These are phyloP conservation scores for Russula ochroleuca DNA, from an alignment of 768 basidiomycete genomes.

Conservation along the genomic window DNA sequence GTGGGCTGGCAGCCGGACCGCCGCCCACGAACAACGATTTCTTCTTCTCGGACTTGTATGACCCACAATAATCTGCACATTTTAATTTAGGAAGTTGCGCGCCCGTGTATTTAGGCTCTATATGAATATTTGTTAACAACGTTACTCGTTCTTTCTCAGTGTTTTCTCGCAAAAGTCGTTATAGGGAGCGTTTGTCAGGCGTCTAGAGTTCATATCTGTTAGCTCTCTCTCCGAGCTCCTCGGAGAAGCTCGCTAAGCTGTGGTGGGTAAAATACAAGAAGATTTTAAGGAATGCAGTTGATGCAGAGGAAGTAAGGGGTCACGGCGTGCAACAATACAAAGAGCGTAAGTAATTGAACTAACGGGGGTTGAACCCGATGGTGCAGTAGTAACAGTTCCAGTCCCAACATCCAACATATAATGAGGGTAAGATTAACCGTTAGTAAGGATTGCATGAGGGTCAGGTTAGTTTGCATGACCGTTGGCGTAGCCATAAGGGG, in stretches of 20 bases:
- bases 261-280: slow-evolving; percentile 16
- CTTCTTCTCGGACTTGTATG: slow-evolving; percentile 68
- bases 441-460: slow-evolving; percentile 6
- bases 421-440: slow-evolving; percentile 26
- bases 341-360: slow-evolving; percentile 22
- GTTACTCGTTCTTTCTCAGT: background rate
- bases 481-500: slow-evolving; percentile 24
- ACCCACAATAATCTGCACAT: slow-evolving; percentile 24
- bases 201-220: background rate
- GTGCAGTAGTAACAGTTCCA: background rate
- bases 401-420: slow-evolving; percentile 6
- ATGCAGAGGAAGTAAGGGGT: slow-evolving; percentile 32
- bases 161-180: background rate
- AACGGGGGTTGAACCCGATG: slow-evolving; percentile 28
- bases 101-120: slow-evolving; percentile 1
- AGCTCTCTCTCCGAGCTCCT: slow-evolving; percentile 6
- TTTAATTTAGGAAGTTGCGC: background rate
- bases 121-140: background rate
- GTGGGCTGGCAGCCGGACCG: slow-evolving; percentile 67
- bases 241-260: background rate
- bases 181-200: background rate
- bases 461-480: slow-evolving; percentile 26
- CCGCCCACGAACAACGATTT: slow-evolving; percentile 79
- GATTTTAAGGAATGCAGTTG: slow-evolving; percentile 33
- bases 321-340: slow-evolving; percentile 27